Percentiles rank a stretch among this genome's conserved stretches.
phyloP scores from a whole-genome alignment of 2,329 filamentous ascomycete genomes.

The Neurospora sp. region DNA sequence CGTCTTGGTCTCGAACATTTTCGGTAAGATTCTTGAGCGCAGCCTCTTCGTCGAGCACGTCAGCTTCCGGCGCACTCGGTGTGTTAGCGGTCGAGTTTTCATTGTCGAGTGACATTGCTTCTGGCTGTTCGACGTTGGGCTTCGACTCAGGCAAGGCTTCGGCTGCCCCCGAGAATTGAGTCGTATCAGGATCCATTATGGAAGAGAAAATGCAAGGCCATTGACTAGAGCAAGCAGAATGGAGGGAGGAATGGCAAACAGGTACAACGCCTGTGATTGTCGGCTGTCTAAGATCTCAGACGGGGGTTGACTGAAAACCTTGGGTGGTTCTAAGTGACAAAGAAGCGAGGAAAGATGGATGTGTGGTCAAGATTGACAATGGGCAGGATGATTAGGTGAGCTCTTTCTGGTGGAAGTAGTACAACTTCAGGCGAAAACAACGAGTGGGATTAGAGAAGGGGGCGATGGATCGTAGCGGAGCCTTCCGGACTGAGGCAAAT shows the following conservation, averaged over 20 bases:
- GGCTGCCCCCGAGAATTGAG: background rate
- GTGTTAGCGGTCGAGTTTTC: background rate
- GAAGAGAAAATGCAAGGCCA: background rate
- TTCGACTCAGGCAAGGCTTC: background rate
- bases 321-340: background rate
- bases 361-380: background rate
- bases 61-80: background rate
- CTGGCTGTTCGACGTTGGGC: background rate
- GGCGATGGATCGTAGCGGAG: background rate
- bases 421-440: background rate
- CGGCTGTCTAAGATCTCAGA: background rate
- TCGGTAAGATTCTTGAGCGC: slow-evolving; percentile 54
- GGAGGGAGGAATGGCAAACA: background rate
- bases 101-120: background rate
- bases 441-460: background rate
- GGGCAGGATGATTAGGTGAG: background rate
- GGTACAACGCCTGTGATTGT: background rate
- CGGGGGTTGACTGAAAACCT: background rate
- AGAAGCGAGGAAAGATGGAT: background rate
- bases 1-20: slow-evolving; percentile 74
- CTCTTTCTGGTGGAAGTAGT: background rate
- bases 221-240: background rate
- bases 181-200: background rate
- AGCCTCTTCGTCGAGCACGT: slow-evolving; percentile 43
- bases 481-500: background rate